phyloP scores from a whole-genome alignment of 225 moss, liverwort and hornwort species.

The Thuidium tamariscinum region DNA sequence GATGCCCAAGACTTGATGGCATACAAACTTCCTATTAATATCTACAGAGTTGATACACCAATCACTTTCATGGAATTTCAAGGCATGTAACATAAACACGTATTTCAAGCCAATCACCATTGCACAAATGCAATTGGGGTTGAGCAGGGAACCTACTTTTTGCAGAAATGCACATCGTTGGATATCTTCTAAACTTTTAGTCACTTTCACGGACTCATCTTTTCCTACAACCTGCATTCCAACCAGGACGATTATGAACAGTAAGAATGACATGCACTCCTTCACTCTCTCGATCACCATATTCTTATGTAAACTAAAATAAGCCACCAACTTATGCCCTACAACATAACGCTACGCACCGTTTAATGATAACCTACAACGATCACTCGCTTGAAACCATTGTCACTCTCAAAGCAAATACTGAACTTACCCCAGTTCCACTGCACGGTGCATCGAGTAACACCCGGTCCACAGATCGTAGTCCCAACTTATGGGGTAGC shows the following conservation, averaged over 20 bases:
- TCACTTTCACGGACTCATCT: constrained; percentile 90
- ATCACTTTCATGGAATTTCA: neutral
- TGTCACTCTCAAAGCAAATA: neutral
- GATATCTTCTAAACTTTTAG: constrained; percentile 80
- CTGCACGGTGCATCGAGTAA: constrained; percentile 96
- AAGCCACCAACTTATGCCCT: neutral
- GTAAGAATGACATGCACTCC: neutral
- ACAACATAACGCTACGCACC: neutral
- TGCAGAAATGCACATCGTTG: constrained; percentile 86
- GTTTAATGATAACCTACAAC: neutral
- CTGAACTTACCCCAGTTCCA: constrained; percentile 88
- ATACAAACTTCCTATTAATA: neutral
- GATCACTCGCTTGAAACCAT: neutral
- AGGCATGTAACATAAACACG: neutral
- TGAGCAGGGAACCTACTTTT: constrained; percentile 24
- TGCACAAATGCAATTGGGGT: neutral
- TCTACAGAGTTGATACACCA: neutral
- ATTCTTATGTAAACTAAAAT: neutral
- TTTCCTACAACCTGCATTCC: constrained; percentile 73
- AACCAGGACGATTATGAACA: neutral
- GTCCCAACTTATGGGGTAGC: constrained; percentile 74
- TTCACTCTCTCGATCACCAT: neutral
- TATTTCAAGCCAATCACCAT: too few relatives aligned
- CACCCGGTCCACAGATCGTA: constrained; percentile 77
- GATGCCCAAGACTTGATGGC: neutral